phyloP scores from a whole-genome alignment of 2,329 filamentous ascomycete species.

The Monilinia laxa region DNA sequence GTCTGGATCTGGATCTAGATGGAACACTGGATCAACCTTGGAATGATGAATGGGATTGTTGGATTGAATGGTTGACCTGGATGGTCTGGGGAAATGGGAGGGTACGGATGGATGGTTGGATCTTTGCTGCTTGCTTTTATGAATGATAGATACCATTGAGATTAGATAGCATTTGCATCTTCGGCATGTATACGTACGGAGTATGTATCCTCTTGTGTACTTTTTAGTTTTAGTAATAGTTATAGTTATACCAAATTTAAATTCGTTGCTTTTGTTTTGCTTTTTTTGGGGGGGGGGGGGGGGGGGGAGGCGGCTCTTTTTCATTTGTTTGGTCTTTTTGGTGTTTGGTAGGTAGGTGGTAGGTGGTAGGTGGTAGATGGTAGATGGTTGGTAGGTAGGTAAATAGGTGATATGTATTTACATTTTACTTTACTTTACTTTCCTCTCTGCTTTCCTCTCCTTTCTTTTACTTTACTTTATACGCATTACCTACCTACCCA shows the following conservation, averaged over 20 bases:
- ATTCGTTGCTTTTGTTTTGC: background rate
- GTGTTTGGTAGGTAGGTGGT: too few relatives aligned
- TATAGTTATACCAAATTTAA: background rate
- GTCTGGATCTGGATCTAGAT: background rate
- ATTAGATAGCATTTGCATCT: background rate
- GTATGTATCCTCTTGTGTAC: background rate
- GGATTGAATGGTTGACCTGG: background rate
- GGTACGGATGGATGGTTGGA: background rate
- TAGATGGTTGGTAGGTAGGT: too few relatives aligned
- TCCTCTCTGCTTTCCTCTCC: too few relatives aligned
- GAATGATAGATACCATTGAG: conserved; percentile 16
- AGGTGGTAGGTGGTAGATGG: too few relatives aligned
- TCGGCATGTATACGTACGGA: background rate
- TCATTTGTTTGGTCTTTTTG: too few relatives aligned
- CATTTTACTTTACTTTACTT: too few relatives aligned
- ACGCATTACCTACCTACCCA: too few relatives aligned
- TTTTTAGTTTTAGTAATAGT: too few relatives aligned
- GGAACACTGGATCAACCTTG: background rate
- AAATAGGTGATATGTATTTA: too few relatives aligned
- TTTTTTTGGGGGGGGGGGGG: too few relatives aligned
- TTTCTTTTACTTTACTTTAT: too few relatives aligned
- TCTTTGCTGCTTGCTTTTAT: background rate
- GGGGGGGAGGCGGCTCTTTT: too few relatives aligned
- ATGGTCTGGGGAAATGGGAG: background rate
- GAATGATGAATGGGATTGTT: background rate